These are phyloP conservation scores for Amanita rimosa DNA, from an alignment of 768 basidiomycete genomes.

Conservation along the genomic window DNA sequence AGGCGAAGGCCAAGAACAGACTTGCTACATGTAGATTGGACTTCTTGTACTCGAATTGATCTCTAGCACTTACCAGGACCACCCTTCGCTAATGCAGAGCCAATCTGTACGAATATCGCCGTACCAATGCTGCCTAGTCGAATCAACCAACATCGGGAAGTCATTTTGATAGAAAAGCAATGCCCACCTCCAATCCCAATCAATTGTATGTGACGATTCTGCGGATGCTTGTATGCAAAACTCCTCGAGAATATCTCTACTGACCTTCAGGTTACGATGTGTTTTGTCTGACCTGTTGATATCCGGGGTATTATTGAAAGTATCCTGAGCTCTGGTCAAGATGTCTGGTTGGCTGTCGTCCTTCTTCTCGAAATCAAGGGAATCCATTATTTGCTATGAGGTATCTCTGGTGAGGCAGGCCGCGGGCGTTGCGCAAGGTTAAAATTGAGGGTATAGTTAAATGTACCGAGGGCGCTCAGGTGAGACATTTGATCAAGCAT, in stretches of 20 bases:
- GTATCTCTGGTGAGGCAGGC: too few species aligned
- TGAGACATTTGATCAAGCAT: not conserved
- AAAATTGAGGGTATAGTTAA: too few species aligned
- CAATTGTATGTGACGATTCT: conserved; percentile 41
- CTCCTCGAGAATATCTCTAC: not conserved
- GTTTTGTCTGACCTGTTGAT: conserved; percentile 18
- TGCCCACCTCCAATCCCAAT: conserved; percentile 36
- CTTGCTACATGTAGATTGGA: conserved; percentile 19
- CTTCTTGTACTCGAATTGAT: not conserved
- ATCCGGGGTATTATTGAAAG: not conserved
- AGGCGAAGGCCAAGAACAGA: conserved; percentile 36
- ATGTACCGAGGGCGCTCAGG: not conserved
- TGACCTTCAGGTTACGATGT: conserved; percentile 27
- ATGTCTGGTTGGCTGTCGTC: not conserved
- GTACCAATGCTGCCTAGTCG: conserved; percentile 58
- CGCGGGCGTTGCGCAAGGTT: too few species aligned
- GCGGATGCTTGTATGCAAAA: not conserved
- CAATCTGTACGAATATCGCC: conserved; percentile 68
- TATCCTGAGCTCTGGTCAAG: not conserved
- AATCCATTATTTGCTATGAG: too few species aligned
- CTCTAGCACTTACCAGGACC: conserved; percentile 40
- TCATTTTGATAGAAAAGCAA: conserved; percentile 5
- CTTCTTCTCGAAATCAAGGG: not conserved
- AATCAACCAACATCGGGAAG: not conserved
- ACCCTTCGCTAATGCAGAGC: conserved; percentile 42